phyloP scores from a whole-genome alignment of 495 filamentous ascomycete genomes.

The Lophiostoma macrostomum region DNA sequence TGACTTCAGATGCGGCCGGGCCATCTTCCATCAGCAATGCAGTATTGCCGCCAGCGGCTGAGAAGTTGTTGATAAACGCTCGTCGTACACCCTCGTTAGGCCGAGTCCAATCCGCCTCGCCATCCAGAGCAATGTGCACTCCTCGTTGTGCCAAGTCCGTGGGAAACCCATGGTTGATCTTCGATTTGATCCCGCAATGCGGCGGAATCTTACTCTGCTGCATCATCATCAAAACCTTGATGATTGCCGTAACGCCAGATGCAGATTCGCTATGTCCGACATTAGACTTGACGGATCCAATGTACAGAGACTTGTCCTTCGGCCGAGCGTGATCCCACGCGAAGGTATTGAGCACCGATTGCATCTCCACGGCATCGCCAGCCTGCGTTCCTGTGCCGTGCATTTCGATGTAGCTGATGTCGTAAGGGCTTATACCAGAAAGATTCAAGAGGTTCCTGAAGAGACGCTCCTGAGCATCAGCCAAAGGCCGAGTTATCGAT shows the following conservation, averaged over 20 bases:
- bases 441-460: conserved; percentile 26
- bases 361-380: conserved; percentile 42
- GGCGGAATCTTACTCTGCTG: conserved; percentile 22
- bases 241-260: conserved; percentile 38
- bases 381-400: conserved; percentile 47
- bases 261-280: conserved; percentile 41
- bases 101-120: too few relatives aligned
- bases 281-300: conserved; percentile 39
- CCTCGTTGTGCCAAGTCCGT: conserved; percentile 36
- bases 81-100: conserved; percentile 39
- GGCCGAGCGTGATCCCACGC: conserved; percentile 23
- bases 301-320: conserved; percentile 30
- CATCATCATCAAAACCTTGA: conserved; percentile 42
- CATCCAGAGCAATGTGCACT: too few relatives aligned
- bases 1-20: not conserved
- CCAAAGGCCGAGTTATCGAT: conserved; percentile 44
- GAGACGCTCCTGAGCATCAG: conserved; percentile 30
- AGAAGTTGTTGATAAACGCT: conserved; percentile 45
- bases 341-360: conserved; percentile 36
- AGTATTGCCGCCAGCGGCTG: conserved; percentile 43
- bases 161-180: conserved; percentile 20
- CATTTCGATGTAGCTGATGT: conserved; percentile 42
- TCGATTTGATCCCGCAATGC: conserved; percentile 14
- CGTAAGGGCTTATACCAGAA: conserved; percentile 24
- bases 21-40: conserved; percentile 30